Evolutionary conservation across 1,284 basidiomycete genomes (phyloP), one percentile per base, ranked within the genome.

Genomic region (Apiotrichum montevideense): DNA sequence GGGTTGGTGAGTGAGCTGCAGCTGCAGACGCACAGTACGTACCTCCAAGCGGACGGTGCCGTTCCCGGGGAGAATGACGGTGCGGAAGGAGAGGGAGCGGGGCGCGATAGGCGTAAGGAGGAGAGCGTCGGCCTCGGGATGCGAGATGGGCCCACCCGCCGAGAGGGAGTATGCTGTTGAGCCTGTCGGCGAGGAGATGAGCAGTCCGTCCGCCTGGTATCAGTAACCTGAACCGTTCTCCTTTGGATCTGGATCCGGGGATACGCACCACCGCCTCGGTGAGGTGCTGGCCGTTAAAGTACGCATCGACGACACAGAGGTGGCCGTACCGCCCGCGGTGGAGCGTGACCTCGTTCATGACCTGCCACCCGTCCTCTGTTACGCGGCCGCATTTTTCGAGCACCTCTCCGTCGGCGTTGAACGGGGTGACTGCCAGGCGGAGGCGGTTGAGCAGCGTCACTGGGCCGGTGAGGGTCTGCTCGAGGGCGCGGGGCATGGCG

Each of bases 81-180:
- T 90, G 9, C 94, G 81, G 76, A 98, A 98, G 50, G 88, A 92
- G 39, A 98, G 79, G 65, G 90, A 93, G 46, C 95, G 83, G 33
- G 95, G 94, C 67, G 91, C 94, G 64, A 98, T 96, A 6, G 94
- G 94, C 0, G 95, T 97, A 33, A 98, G 79, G 9, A 98, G 86
- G 51, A 98, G 81, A 1, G 90, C 88, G 63, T 88, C 88, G 21
- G 95, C 81, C 3, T 88, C 90, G 0, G 95, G 95, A 67, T 98
- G 94, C 0, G 96, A 90, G 64, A 98, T 97, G 1, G 95, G 94
- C 6, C 94, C 94, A 32, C 94, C 94, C 0, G 94, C 90, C 1
- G 92, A 95, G 39, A 98, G 82, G 1, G 93, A 96, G 76, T 98
- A 98, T 3, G 95, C 94, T 1, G 95, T 98, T 13, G 93, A 97